Evolutionary conservation across 2,329 filamentous ascomycete species (phyloP).

Genomic region (Aspergillus tamarii): DNA sequence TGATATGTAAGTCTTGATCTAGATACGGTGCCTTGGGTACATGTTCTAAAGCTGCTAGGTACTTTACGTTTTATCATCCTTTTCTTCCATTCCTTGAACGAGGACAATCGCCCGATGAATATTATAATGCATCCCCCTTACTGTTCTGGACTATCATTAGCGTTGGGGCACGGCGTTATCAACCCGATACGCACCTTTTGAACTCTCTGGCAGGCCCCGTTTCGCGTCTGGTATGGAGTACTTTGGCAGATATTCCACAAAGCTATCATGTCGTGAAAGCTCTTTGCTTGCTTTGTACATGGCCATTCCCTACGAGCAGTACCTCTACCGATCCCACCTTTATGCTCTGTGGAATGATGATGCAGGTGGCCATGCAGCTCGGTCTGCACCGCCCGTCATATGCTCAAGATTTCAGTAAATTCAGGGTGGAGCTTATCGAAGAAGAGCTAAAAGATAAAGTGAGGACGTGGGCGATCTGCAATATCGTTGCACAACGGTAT

Average conservation of each 20-base stretch:
- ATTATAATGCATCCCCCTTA: conserved; percentile 61
- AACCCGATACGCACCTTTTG: conserved; percentile 57
- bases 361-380: conserved; percentile 69
- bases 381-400: conserved; percentile 67
- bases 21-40: neutral
- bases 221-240: conserved; percentile 63
- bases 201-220: conserved; percentile 57
- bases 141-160: conserved; percentile 71
- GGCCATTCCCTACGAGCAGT: conserved; percentile 66
- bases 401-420: conserved; percentile 59
- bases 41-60: conserved; percentile 51
- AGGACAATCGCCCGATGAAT: conserved; percentile 57
- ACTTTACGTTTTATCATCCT: conserved; percentile 66
- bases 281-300: conserved; percentile 64
- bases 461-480: conserved; percentile 69
- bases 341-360: conserved; percentile 68
- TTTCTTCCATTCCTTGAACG: conserved; percentile 66
- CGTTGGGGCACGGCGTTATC: conserved; percentile 64
- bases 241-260: conserved; percentile 62
- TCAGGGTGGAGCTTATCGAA: conserved; percentile 58
- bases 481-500: conserved; percentile 68
- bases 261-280: conserved; percentile 68
- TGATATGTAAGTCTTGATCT: conserved; percentile 39
- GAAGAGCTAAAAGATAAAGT: conserved; percentile 67
- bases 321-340: conserved; percentile 68